These are phyloP conservation scores for Vigna hirtella DNA, from an alignment of 306 rosid genomes.

Conservation along the genomic window DNA sequence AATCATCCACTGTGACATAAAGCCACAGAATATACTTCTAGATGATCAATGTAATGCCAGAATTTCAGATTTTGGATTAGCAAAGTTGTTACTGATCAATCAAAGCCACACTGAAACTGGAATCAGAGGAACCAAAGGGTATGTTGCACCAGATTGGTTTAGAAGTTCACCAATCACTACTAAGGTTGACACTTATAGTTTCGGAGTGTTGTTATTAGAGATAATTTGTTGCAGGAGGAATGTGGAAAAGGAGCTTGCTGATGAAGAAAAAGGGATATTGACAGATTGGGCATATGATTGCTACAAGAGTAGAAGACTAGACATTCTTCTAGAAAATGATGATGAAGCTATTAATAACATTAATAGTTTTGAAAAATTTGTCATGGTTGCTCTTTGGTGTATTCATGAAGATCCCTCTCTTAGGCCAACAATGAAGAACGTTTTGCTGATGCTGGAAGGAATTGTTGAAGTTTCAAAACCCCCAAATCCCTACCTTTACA, in stretches of 20 bases:
- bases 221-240: slow-evolving; percentile 39
- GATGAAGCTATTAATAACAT: background rate
- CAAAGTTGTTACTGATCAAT: slow-evolving; percentile 33
- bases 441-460: slow-evolving; percentile 44
- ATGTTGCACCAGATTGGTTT: slow-evolving; percentile 46
- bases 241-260: background rate
- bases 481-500: slow-evolving; percentile 37
- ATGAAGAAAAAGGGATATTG: slow-evolving; percentile 22
- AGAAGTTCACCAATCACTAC: slow-evolving; percentile 33
- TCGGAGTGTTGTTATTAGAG: slow-evolving; percentile 31
- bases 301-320: background rate
- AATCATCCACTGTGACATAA: slow-evolving; percentile 45
- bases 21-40: slow-evolving; percentile 33
- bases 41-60: slow-evolving; percentile 39
- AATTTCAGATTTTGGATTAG: slow-evolving; percentile 45
- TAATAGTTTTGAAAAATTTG: slow-evolving; percentile 26
- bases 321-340: slow-evolving; percentile 31
- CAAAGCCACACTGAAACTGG: slow-evolving; percentile 33
- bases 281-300: slow-evolving; percentile 48
- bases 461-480: slow-evolving; percentile 18
- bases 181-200: slow-evolving; percentile 41
- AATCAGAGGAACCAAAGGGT: slow-evolving; percentile 45
- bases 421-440: slow-evolving; percentile 47
- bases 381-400: slow-evolving; percentile 46
- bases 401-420: slow-evolving; percentile 44